A percentile compares a stretch with the other conserved stretches of the same genome.
phyloP scores from a whole-genome alignment of 768 basidiomycete species.

The Boletus edulis region DNA sequence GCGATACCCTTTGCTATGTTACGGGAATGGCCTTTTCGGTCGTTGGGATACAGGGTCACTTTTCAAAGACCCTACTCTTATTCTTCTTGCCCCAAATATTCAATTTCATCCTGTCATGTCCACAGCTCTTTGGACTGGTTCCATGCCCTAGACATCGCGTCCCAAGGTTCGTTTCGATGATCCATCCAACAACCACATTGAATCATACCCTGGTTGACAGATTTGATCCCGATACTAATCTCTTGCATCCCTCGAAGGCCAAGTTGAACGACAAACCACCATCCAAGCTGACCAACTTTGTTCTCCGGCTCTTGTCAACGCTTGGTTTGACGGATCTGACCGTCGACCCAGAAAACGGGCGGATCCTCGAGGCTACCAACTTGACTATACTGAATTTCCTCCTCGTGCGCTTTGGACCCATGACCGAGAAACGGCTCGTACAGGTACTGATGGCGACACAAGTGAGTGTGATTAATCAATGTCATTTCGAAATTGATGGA shows the following conservation, averaged over 20 bases:
- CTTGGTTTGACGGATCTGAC: constrained; percentile 70
- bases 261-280: constrained; percentile 55
- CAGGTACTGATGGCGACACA: constrained; percentile 72
- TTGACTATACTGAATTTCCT: constrained; percentile 89
- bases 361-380: constrained; percentile 75
- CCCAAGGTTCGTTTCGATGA: constrained; percentile 59
- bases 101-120: constrained; percentile 93
- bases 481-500: constrained; percentile 1
- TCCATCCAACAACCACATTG: background rate
- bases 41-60: constrained; percentile 95
- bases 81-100: constrained; percentile 99
- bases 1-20: constrained; percentile 97
- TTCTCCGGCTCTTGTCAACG: constrained; percentile 57
- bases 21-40: constrained; percentile 99
- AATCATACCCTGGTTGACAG: constrained; percentile 36
- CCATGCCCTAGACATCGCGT: constrained; percentile 93
- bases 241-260: constrained; percentile 75
- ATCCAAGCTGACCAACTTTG: constrained; percentile 47
- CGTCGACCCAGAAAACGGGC: constrained; percentile 49
- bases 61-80: constrained; percentile 91
- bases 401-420: constrained; percentile 75
- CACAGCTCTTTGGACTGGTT: constrained; percentile 92
- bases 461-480: constrained; percentile 36
- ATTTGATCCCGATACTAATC: constrained; percentile 69
- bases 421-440: constrained; percentile 81